Evolutionary conservation across 2,329 filamentous ascomycete genomes (phyloP), one percentile per base, ranked within the genome.

Genomic region (Aureobasidium leucospermi): DNA sequence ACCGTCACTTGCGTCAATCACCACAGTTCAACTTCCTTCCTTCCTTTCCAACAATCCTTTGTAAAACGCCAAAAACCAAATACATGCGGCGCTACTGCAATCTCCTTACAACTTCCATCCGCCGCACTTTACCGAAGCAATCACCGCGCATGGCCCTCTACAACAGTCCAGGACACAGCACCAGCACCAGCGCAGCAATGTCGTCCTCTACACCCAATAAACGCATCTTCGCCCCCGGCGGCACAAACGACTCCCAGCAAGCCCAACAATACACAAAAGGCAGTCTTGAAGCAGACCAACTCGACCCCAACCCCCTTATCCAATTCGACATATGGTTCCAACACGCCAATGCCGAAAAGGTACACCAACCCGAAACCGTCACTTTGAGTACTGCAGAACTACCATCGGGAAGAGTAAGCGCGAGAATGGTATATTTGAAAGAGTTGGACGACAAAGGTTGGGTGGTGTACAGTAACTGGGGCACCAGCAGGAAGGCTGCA

Each of bases 301-400:
- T 95, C 66, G 68, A 79, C 1, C 59, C 76, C 8, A 81, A 81
- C 58, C 94, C 94, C 0, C 84, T 93, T 60, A 78, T 79, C 34
- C 94, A 97, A 77, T 99, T 97, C 79, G 83, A 96, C 77, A 73
- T 76, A 63, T 99, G 94, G 94, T 99, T 96, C 81, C 80, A 82
- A 11, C 81, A 86, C 62, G 89, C 92, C 0, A 83, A 87, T 63
- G 69, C 79, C 5, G 69, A 76, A 9, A 70, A 77, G 29, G 82
- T 91, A 48, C 78, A 85, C 47, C 88, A 95, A 66, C 92, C 93
- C 1, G 94, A 99, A 74, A 89, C 94, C 1, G 91, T 90, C 68
- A 91, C 87, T 1, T 80, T 99, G 1, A 88, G 91, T 3, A 99
- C 94, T 0, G 91, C 92, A 0, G 78, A 81, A 28, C 81, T 97